Conservation (phyloP, 345 rosid species). For the Acer saccharum region DNA sequence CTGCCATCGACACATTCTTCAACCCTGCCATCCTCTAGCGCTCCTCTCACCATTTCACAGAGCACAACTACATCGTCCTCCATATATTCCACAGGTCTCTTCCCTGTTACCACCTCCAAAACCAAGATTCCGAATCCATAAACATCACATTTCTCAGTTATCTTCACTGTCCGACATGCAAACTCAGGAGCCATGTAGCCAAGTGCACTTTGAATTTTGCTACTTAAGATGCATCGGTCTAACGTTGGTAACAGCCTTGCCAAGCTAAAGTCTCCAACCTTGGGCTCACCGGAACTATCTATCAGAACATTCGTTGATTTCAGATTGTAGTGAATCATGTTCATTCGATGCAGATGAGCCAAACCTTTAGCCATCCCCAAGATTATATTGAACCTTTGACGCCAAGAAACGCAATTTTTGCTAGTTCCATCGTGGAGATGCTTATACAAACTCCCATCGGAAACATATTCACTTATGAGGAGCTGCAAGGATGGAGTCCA, state of each 20-base stretch:
- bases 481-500: constrained; percentile 91
- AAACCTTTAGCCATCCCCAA: constrained; percentile 90
- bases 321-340: constrained; percentile 85
- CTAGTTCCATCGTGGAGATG: constrained; percentile 64
- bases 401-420: constrained; percentile 65
- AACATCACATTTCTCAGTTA: constrained; percentile 92
- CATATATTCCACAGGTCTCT: constrained; percentile 91
- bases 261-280: constrained; percentile 89
- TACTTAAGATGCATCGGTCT: constrained; percentile 86
- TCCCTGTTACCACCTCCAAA: constrained; percentile 83
- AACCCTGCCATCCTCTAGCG: constrained; percentile 71
- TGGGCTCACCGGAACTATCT: constrained; percentile 72
- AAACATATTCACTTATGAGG: constrained; percentile 73
- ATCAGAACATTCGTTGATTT: constrained; percentile 91
- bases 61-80: constrained; percentile 96
- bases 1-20: constrained; percentile 76
- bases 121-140: constrained; percentile 91
- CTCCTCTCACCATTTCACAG: constrained; percentile 82
- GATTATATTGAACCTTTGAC: constrained; percentile 76
- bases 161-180: constrained; percentile 91
- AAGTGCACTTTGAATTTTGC: constrained; percentile 94
- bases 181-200: constrained; percentile 99
- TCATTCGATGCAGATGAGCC: constrained; percentile 72
- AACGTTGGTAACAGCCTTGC: constrained; percentile 75
- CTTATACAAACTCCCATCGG: constrained; percentile 73